Conservation (phyloP, 139 green algal species). For the Micractinium conductrix region DNA sequence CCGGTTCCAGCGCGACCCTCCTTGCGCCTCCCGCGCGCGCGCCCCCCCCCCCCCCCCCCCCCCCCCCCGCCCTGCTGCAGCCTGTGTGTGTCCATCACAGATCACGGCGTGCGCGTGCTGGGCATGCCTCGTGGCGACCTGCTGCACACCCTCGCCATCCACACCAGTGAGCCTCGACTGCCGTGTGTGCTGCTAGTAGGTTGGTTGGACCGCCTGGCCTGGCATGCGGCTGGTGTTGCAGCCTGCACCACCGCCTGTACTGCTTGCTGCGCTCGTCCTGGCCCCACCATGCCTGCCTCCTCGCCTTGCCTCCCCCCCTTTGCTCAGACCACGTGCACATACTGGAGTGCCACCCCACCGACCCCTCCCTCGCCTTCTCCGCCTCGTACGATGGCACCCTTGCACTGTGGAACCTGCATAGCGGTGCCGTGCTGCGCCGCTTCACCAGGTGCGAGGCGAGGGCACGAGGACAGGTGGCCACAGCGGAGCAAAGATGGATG, state of each 20-base stretch:
- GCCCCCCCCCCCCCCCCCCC: too few relatives aligned
- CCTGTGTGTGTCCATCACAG: constrained; percentile 62
- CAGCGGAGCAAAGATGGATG: too few relatives aligned
- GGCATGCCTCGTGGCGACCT: constrained; percentile 32
- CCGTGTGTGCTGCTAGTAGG: too few relatives aligned
- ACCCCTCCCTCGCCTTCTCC: constrained; percentile 69
- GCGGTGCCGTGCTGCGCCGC: constrained; percentile 38
- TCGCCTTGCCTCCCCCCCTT: too few relatives aligned
- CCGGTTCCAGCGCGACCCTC: too few relatives aligned
- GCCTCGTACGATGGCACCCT: constrained; percentile 77
- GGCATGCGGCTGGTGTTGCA: neutral
- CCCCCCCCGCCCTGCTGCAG: constrained; percentile 22
- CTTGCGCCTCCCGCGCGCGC: too few relatives aligned
- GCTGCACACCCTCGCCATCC: constrained; percentile 58
- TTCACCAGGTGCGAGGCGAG: constrained; percentile 38
- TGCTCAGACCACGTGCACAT: constrained; percentile 57
- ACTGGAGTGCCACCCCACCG: constrained; percentile 71
- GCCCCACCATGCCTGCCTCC: neutral
- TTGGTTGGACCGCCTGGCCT: neutral
- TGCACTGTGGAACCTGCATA: constrained; percentile 72
- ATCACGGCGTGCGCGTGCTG: constrained; percentile 68
- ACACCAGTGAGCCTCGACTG: constrained; percentile 29
- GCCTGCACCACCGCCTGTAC: neutral
- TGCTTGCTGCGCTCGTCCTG: neutral
- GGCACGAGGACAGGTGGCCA: too few relatives aligned